Percentiles rank a stretch among this genome's conserved stretches.
phyloP scores from a whole-genome alignment of 768 basidiomycete species.

The Boletus patriciae region DNA sequence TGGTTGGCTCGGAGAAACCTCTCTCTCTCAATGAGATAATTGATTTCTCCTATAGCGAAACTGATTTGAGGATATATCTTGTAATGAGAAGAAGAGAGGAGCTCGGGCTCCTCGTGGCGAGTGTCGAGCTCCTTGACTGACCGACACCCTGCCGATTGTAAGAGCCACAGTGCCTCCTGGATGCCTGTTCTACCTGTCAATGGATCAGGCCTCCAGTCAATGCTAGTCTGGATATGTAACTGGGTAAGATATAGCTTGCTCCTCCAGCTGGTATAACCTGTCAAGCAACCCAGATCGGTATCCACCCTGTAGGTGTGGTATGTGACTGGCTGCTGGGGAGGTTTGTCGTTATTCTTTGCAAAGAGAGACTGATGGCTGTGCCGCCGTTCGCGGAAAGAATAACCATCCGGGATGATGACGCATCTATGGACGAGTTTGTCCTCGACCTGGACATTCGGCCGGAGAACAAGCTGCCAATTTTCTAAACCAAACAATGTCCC shows the following conservation, averaged over 20 bases:
- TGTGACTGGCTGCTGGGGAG: background rate
- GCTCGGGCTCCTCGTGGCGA: no score
- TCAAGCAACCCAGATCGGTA: background rate
- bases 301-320: background rate
- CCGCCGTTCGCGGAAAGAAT: no score
- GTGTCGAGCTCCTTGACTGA: constrained; percentile 39
- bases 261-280: background rate
- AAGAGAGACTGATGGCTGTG: no score
- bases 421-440: background rate
- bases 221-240: background rate
- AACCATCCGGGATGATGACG: background rate
- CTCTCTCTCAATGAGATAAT: background rate
- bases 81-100: background rate
- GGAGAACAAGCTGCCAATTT: constrained; percentile 33
- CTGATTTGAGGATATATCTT: background rate
- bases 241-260: background rate
- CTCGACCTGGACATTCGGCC: no score
- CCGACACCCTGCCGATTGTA: constrained; percentile 11
- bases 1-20: background rate
- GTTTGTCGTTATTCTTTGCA: no score
- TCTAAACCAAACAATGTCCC: constrained; percentile 44
- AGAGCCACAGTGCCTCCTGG: background rate
- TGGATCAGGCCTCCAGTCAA: background rate
- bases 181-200: background rate
- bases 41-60: background rate